These are phyloP conservation scores for Cyberlindnera mississippiensis DNA, from an alignment of 805 yeast genomes.

Conservation along the genomic window DNA sequence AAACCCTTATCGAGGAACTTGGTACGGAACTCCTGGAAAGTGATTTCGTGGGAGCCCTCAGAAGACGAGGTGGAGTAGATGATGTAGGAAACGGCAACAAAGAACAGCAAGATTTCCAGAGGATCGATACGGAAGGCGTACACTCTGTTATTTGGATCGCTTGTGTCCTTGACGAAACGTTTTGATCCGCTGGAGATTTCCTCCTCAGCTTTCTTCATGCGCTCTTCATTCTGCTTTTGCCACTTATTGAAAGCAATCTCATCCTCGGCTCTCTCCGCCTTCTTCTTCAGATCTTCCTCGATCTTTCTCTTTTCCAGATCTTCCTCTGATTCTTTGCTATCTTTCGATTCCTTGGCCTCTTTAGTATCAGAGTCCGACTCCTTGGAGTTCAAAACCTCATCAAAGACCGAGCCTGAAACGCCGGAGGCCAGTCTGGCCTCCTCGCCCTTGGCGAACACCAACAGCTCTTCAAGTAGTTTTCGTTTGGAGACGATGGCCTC, in stretches of 20 bases:
- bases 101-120: conserved; percentile 31
- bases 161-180: conserved; percentile 23
- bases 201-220: conserved; percentile 18
- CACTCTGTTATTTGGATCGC: conserved; percentile 31
- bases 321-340: neutral
- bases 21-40: conserved; percentile 89
- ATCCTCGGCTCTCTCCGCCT: conserved; percentile 11
- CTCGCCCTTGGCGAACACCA: conserved; percentile 10
- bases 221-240: conserved; percentile 17
- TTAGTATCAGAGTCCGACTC: neutral
- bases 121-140: conserved; percentile 32
- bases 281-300: conserved; percentile 12
- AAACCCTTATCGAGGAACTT: conserved; percentile 71
- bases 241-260: conserved; percentile 8
- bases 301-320: conserved; percentile 4
- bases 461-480: conserved; percentile 10
- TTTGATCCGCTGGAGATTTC: conserved; percentile 14
- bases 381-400: conserved; percentile 10
- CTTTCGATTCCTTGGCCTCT: conserved; percentile 1
- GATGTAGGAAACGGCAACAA: conserved; percentile 31
- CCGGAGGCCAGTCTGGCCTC: conserved; percentile 7
- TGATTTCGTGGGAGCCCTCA: conserved; percentile 50
- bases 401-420: conserved; percentile 11
- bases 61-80: conserved; percentile 28
- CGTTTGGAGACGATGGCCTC: conserved; percentile 10